phyloP scores from a whole-genome alignment of 1,284 basidiomycete genomes.

The Melanopsichium pennsylvanicum region DNA sequence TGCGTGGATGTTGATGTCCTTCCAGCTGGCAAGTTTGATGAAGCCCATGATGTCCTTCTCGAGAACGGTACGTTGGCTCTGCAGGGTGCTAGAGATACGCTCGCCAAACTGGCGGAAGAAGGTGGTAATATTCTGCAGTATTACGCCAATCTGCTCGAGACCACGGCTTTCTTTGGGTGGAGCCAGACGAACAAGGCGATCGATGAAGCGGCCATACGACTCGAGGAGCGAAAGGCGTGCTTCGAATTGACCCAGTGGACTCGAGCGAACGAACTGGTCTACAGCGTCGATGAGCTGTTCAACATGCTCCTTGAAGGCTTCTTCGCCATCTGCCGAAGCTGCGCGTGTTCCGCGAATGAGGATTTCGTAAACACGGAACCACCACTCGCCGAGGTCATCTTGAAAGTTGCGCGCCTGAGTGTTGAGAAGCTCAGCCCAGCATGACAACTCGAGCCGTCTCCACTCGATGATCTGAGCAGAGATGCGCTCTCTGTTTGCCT shows the following conservation, averaged over 20 bases:
- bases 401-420: conserved; percentile 46
- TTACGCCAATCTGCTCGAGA: conserved; percentile 64
- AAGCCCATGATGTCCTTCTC: conserved; percentile 85
- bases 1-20: conserved; percentile 93
- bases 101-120: conserved; percentile 76
- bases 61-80: conserved; percentile 72
- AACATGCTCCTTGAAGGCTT: conserved; percentile 72
- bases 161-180: conserved; percentile 37
- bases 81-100: conserved; percentile 71
- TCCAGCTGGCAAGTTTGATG: conserved; percentile 97
- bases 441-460: conserved; percentile 86
- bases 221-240: conserved; percentile 76
- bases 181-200: conserved; percentile 33
- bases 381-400: conserved; percentile 78
- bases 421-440: conserved; percentile 84
- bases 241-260: conserved; percentile 83
- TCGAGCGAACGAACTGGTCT: conserved; percentile 80
- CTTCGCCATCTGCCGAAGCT: conserved; percentile 56
- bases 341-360: conserved; percentile 69
- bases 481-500: conserved; percentile 74
- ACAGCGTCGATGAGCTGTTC: conserved; percentile 78
- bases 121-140: conserved; percentile 75
- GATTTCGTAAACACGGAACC: conserved; percentile 88
- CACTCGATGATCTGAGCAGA: conserved; percentile 84
- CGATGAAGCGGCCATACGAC: conserved; percentile 72